A percentile compares a stretch with the other conserved stretches of the same genome.
Evolutionary conservation across 2,329 filamentous ascomycete species (phyloP).

Genomic region (Aspergillus proliferans): DNA sequence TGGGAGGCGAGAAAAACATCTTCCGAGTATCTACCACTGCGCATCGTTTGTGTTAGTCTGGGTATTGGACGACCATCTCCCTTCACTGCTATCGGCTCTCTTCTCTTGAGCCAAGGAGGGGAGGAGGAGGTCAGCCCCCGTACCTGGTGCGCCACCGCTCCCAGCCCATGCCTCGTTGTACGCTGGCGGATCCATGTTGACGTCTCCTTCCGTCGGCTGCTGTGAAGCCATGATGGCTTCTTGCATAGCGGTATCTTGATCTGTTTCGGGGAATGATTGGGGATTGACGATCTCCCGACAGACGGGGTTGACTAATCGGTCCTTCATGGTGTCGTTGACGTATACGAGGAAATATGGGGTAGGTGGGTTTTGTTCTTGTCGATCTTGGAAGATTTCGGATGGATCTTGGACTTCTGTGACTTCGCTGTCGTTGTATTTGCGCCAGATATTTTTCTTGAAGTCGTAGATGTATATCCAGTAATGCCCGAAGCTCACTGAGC

Average conservation of each 20-base stretch:
- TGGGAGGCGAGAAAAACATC: conserved; percentile 2
- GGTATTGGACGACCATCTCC: conserved; percentile 9
- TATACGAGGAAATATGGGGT: conserved; percentile 83
- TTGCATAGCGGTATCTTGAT: conserved; percentile 11
- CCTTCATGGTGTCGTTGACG: conserved; percentile 61
- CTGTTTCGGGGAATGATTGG: conserved; percentile 1
- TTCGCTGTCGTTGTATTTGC: conserved; percentile 85
- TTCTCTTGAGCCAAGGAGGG: conserved; percentile 4
- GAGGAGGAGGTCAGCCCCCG: conserved; percentile 13
- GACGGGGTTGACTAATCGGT: conserved; percentile 54
- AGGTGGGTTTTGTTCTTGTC: conserved; percentile 56
- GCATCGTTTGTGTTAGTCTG: conserved; percentile 21
- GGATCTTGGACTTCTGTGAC: conserved; percentile 64
- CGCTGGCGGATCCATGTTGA: conserved; percentile 24
- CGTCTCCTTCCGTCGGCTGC: conserved; percentile 11
- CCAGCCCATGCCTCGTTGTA: conserved; percentile 22
- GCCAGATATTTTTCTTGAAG: conserved; percentile 74
- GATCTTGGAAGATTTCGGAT: conserved; percentile 61
- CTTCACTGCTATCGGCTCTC: not conserved
- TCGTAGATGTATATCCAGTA: conserved; percentile 98
- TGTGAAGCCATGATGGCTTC: conserved; percentile 7
- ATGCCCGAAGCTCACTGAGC: conserved; percentile 65
- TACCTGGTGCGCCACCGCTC: conserved; percentile 20
- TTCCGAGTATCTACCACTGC: conserved; percentile 23
- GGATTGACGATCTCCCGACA: conserved; percentile 37